phyloP scores from a whole-genome alignment of 140 eudicot genomes.

The Senecio squalidus region DNA sequence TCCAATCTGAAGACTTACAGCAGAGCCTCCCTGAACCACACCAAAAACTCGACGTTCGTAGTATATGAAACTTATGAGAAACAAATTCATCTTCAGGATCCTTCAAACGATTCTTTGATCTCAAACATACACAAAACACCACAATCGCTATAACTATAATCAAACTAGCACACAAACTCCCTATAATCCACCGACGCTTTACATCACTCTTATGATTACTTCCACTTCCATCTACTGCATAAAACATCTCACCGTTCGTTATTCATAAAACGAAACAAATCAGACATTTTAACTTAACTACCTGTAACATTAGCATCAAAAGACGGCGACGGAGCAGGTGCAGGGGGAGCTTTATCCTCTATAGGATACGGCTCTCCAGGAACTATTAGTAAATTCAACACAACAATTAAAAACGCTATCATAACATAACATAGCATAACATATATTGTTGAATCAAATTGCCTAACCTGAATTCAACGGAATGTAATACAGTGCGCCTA shows the following conservation, averaged over 20 bases:
- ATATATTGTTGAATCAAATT: too few relatives aligned
- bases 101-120: conserved; percentile 45
- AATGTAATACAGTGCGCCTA: conserved; percentile 71
- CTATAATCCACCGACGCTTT: conserved; percentile 84
- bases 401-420: conserved; percentile 1
- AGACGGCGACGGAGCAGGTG: conserved; percentile 66
- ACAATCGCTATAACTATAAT: conserved; percentile 36
- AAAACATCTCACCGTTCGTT: background rate
- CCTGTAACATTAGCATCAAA: conserved; percentile 40
- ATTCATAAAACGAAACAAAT: background rate
- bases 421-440: too few relatives aligned
- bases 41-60: conserved; percentile 69
- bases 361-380: conserved; percentile 91
- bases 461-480: conserved; percentile 90
- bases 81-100: conserved; percentile 40
- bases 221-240: conserved; percentile 31
- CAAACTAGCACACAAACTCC: conserved; percentile 56
- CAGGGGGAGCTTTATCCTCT: conserved; percentile 35
- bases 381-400: conserved; percentile 29
- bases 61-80: conserved; percentile 72
- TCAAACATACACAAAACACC: conserved; percentile 36
- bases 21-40: conserved; percentile 89
- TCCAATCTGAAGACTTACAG: conserved; percentile 54
- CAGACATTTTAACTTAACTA: background rate
- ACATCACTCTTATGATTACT: conserved; percentile 43